Evolutionary conservation across 192 early-diverging fungal genomes (phyloP), one percentile per base, ranked within the genome.

Genomic region (Phlyctochytrium bullatum): DNA sequence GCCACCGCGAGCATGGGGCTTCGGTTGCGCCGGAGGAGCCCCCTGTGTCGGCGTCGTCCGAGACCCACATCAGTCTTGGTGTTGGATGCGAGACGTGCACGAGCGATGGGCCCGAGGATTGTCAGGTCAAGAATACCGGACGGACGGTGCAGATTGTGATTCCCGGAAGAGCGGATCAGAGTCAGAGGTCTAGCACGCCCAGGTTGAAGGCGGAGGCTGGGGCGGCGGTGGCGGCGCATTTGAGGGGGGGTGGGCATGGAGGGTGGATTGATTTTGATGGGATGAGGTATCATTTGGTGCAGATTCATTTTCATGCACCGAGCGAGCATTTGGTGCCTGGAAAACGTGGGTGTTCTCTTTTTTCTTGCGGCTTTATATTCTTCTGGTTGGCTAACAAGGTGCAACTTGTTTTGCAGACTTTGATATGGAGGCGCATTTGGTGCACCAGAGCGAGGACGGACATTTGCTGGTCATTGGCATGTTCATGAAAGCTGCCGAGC

Each of bases 281-380:
- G 30, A 52, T 14, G 14, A 20, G 51, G 50, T 69, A 63, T 52
- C 36, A 69, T 34, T 52, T 69, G 12, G 40, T 51, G 47, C 68
- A 69, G 61, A 69, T 69, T 53, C 68, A 69, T 34, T 69, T 69
- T 61, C 68, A 69, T 34, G 23, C 24, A 14, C 68, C 68, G 23
- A 59, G 59, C 10, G 68, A 69, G 61, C 68, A 69, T 54, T 32
- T 2, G 14, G 33, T 63, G 16, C 4, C 40, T 2, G 59, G 68
- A 3, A 24, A 56, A 17, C 40, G 12, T 4, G n/a, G n/a, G n/a
- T n/a, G n/a, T n/a, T n/a, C n/a, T n/a, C n/a, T n/a, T n/a, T n/a
- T n/a, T n/a, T n/a, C n/a, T n/a, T n/a, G n/a, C n/a, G n/a, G n/a
- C n/a, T n/a, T n/a, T n/a, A n/a, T n/a, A n/a, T n/a, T n/a, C n/a